phyloP scores from a whole-genome alignment of 2,329 filamentous ascomycete species.

The Fusarium abutilonis region DNA sequence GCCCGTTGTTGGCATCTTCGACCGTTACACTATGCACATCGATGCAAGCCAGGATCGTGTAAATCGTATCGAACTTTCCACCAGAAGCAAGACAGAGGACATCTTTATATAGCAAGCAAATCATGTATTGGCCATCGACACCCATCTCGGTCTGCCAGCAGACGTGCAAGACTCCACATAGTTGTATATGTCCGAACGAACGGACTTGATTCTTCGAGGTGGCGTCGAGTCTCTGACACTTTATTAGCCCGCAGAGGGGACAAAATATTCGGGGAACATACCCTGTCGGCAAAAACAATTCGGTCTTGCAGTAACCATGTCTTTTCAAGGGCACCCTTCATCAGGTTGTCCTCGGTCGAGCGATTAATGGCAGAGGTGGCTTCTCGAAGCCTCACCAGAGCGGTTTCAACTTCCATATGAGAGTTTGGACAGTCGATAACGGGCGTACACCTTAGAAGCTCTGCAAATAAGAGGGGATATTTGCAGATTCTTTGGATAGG shows the following conservation, averaged over 20 bases:
- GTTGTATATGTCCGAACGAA: slow-evolving; percentile 78
- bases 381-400: slow-evolving; percentile 76
- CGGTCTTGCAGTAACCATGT: slow-evolving; percentile 88
- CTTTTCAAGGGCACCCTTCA: slow-evolving; percentile 76
- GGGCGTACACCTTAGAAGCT: slow-evolving; percentile 84
- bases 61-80: slow-evolving; percentile 70
- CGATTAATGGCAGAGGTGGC: slow-evolving; percentile 83
- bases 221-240: slow-evolving; percentile 58
- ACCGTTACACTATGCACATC: slow-evolving; percentile 71
- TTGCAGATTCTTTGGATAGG: slow-evolving; percentile 92
- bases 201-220: slow-evolving; percentile 74
- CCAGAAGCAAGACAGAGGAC: slow-evolving; percentile 80
- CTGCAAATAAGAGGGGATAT: slow-evolving; percentile 87
- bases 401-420: slow-evolving; percentile 80
- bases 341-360: slow-evolving; percentile 79
- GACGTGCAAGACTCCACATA: slow-evolving; percentile 85
- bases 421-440: slow-evolving; percentile 85
- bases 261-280: slow-evolving; percentile 51
- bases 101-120: slow-evolving; percentile 84
- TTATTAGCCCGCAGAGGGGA: background rate
- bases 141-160: slow-evolving; percentile 79
- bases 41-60: slow-evolving; percentile 80
- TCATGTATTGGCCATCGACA: slow-evolving; percentile 82
- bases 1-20: slow-evolving; percentile 78
- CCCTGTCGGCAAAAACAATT: slow-evolving; percentile 77